Percentiles rank a stretch among this genome's conserved stretches.
phyloP scores from a whole-genome alignment of 1,139 yeast genomes.

The Yamadazyma spencermartinsiae region DNA sequence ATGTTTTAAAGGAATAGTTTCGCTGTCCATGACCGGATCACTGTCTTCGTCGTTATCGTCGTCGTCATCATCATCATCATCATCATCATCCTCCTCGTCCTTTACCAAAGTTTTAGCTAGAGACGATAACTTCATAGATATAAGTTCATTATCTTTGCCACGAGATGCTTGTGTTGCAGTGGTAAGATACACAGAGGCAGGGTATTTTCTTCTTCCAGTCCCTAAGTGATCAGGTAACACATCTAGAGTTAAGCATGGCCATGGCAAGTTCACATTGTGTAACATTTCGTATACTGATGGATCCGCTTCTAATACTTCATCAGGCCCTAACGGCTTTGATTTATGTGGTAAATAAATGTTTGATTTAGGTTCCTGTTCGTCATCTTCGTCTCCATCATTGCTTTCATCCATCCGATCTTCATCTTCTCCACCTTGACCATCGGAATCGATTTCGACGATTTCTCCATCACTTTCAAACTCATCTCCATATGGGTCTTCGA shows the following conservation, averaged over 20 bases:
- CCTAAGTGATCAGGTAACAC: conserved; percentile 86
- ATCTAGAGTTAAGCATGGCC: conserved; percentile 96
- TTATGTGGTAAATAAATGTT: conserved; percentile 80
- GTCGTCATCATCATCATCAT: conserved; percentile 62
- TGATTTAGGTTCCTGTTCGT: conserved; percentile 28
- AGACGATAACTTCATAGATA: conserved; percentile 80
- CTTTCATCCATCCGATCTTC: conserved; percentile 52
- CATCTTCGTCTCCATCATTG: conserved; percentile 26
- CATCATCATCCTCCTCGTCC: conserved; percentile 74
- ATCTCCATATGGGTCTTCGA: conserved; percentile 93
- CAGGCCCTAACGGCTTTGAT: conserved; percentile 89
- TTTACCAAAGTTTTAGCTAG: conserved; percentile 81
- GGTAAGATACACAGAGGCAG: conserved; percentile 81
- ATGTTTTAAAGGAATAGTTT: conserved; percentile 69
- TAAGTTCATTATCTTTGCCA: conserved; percentile 83
- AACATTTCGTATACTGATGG: conserved; percentile 95
- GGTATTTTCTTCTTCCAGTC: conserved; percentile 82
- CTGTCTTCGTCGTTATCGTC: conserved; percentile 64
- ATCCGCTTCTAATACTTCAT: conserved; percentile 95
- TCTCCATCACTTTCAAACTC: conserved; percentile 94
- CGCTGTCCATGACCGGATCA: conserved; percentile 88
- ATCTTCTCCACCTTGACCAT: conserved; percentile 57
- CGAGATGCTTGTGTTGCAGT: conserved; percentile 95
- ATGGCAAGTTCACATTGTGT: conserved; percentile 89
- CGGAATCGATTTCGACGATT: conserved; percentile 73